A percentile compares a stretch with the other conserved stretches of the same genome.
These are phyloP conservation scores for Heimioporus sp. DNA, from an alignment of 768 basidiomycete genomes.

Conservation along the genomic window DNA sequence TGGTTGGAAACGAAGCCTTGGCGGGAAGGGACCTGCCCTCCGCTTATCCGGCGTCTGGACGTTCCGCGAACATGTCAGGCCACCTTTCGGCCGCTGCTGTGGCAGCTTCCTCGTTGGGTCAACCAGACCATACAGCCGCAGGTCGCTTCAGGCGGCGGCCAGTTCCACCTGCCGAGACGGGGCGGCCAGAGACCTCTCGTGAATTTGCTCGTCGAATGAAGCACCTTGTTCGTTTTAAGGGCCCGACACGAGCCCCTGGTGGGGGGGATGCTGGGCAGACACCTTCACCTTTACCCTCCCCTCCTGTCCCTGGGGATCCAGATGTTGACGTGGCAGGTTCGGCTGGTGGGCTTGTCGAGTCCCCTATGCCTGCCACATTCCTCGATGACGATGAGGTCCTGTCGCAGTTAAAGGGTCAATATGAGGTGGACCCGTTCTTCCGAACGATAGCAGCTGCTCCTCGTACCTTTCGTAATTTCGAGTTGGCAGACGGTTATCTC, in stretches of 20 bases:
- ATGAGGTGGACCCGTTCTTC: not conserved
- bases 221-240: constrained; percentile 14
- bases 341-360: too few relatives aligned
- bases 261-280: too few relatives aligned
- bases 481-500: too few relatives aligned
- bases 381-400: not conserved
- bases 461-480: too few relatives aligned
- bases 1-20: not conserved
- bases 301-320: not conserved
- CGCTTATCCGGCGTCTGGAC: not conserved
- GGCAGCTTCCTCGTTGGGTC: too few relatives aligned
- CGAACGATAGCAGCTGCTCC: too few relatives aligned
- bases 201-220: not conserved
- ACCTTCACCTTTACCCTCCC: too few relatives aligned
- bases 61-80: not conserved
- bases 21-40: too few relatives aligned
- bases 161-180: not conserved
- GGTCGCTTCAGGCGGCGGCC: too few relatives aligned
- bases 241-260: not conserved
- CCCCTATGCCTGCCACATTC: not conserved
- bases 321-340: constrained; percentile 11
- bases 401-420: not conserved
- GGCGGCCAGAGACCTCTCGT: not conserved
- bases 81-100: too few relatives aligned
- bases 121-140: too few relatives aligned